Evolutionary conservation across 306 rosid species (phyloP).

Genomic region (Betula pendula): DNA sequence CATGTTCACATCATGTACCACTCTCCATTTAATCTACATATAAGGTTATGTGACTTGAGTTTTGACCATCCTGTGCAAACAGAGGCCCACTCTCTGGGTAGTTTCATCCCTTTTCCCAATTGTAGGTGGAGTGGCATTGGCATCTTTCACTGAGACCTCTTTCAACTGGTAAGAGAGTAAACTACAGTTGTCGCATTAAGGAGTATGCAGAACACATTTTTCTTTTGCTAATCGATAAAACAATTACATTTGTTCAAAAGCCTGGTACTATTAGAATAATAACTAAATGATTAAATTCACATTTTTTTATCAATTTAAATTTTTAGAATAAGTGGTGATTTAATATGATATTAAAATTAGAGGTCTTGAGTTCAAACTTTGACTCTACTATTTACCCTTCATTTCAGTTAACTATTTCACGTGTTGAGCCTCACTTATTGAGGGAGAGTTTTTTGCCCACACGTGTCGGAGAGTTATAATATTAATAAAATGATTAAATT

Average conservation of each 20-base stretch:
- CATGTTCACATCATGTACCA: slow-evolving; percentile 15
- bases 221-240: neutral
- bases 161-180: slow-evolving; percentile 75
- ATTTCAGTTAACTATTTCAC: no score
- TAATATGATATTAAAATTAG: no score
- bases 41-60: slow-evolving; percentile 35
- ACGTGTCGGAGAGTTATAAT: no score
- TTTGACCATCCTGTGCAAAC: slow-evolving; percentile 41
- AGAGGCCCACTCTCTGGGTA: slow-evolving; percentile 75
- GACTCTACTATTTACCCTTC: no score
- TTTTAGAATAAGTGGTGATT: no score
- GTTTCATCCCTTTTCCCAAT: slow-evolving; percentile 86
- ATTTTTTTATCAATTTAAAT: no score
- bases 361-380: no score
- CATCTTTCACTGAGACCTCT: slow-evolving; percentile 84
- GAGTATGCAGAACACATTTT: neutral
- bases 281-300: no score
- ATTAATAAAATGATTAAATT: no score
- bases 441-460: no score
- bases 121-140: slow-evolving; percentile 89
- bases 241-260: slow-evolving; percentile 7
- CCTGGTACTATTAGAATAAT: no score
- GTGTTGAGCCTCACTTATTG: no score
- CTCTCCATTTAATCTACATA: slow-evolving; percentile 13
- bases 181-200: slow-evolving; percentile 12